Conservation (phyloP, 2,329 filamentous ascomycete genomes). For the Cordyceps cicadae region DNA sequence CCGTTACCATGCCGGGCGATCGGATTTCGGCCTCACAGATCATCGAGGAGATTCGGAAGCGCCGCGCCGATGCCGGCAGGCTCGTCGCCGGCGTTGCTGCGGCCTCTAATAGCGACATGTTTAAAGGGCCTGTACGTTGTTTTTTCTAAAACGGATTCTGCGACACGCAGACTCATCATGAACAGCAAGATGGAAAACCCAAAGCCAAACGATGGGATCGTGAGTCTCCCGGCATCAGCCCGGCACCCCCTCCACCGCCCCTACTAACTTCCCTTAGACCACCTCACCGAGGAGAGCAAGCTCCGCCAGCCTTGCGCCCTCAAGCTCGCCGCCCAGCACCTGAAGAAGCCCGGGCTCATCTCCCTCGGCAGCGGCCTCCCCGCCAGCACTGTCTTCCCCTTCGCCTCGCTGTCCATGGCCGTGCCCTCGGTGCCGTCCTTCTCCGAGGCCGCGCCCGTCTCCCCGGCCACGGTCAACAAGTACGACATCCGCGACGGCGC, state of each 20-base stretch:
- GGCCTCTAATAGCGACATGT: slow-evolving; percentile 69
- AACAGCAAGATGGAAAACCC: slow-evolving; percentile 48
- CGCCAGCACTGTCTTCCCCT: slow-evolving; percentile 85
- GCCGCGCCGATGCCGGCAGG: slow-evolving; percentile 63
- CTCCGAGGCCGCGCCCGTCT: slow-evolving; percentile 56
- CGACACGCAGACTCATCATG: not conserved
- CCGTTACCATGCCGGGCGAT: not conserved
- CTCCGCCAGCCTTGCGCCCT: slow-evolving; percentile 59
- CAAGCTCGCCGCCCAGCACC: slow-evolving; percentile 70
- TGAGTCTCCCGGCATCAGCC: slow-evolving; percentile 35
- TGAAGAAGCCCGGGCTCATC: slow-evolving; percentile 77
- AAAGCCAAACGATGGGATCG: slow-evolving; percentile 78
- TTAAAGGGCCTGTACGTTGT: slow-evolving; percentile 60
- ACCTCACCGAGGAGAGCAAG: slow-evolving; percentile 55
- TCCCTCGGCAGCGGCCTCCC: slow-evolving; percentile 88
- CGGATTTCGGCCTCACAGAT: not conserved
- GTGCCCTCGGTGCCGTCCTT: slow-evolving; percentile 64
- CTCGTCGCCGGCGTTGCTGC: slow-evolving; percentile 71
- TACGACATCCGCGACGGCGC: slow-evolving; percentile 63
- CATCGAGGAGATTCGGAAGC: slow-evolving; percentile 56
- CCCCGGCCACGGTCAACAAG: slow-evolving; percentile 65
- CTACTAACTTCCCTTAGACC: slow-evolving; percentile 29
- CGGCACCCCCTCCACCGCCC: not conserved
- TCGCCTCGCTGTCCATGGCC: slow-evolving; percentile 67
- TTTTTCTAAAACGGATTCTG: not conserved